A percentile compares a stretch with the other conserved stretches of the same genome.
Evolutionary conservation across 768 basidiomycete genomes (phyloP).

Genomic region (Lactarius sanguifluus): DNA sequence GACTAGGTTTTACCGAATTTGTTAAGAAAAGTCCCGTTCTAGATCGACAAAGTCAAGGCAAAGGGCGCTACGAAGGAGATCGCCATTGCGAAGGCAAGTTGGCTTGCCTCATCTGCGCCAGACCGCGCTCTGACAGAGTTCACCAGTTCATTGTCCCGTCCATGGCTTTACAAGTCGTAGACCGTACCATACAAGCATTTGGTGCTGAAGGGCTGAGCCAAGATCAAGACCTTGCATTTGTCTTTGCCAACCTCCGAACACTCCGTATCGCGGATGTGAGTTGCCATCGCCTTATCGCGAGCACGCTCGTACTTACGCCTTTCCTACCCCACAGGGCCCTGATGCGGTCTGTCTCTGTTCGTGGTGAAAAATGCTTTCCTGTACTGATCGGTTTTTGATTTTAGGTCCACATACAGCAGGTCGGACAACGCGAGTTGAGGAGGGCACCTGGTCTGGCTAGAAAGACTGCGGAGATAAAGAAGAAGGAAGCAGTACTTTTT

Average conservation of each 20-base stretch:
- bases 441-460: conserved; percentile 62
- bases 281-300: conserved; percentile 19
- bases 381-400: conserved; percentile 25
- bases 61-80: conserved; percentile 98
- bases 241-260: conserved; percentile 81
- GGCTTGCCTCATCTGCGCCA: neutral
- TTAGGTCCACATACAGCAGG: conserved; percentile 93
- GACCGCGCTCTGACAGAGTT: neutral
- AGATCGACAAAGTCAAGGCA: conserved; percentile 89
- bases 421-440: conserved; percentile 85
- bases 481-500: conserved; percentile 61
- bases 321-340: conserved; percentile 54
- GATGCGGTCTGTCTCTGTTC: conserved; percentile 56
- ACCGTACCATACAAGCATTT: conserved; percentile 93
- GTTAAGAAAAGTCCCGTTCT: neutral
- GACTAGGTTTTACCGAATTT: neutral
- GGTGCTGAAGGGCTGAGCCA: conserved; percentile 97
- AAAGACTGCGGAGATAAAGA: conserved; percentile 53
- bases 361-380: neutral
- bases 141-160: conserved; percentile 86
- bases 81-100: conserved; percentile 86
- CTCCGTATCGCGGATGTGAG: conserved; percentile 84
- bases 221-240: conserved; percentile 77
- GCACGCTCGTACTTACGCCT: conserved; percentile 9
- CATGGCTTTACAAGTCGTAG: conserved; percentile 85